phyloP scores from a whole-genome alignment of 2,329 filamentous ascomycete species.

The Colletotrichum cordylinicola region DNA sequence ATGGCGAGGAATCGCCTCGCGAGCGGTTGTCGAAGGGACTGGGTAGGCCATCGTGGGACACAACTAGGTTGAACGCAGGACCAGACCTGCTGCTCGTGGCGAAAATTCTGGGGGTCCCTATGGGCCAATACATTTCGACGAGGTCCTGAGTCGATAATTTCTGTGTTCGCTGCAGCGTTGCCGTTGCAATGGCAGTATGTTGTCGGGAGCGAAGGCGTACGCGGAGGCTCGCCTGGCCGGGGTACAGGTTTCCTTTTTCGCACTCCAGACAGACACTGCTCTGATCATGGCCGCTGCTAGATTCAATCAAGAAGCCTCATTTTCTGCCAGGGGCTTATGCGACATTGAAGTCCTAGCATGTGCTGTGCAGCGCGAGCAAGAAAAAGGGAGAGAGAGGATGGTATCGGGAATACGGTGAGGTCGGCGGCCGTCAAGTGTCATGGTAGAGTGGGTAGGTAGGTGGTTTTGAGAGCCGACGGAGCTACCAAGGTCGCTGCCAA shows the following conservation, averaged over 20 bases:
- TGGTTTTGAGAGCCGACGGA: background rate
- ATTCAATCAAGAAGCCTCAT: background rate
- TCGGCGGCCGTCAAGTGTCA: background rate
- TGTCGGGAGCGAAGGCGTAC: background rate
- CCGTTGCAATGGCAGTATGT: conserved; percentile 1
- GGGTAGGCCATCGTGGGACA: conserved; percentile 66
- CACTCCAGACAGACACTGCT: background rate
- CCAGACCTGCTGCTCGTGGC: conserved; percentile 73
- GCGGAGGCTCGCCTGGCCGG: background rate
- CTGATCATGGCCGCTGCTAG: conserved; percentile 17
- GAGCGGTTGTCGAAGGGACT: conserved; percentile 31
- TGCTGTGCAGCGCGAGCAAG: background rate
- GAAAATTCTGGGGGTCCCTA: conserved; percentile 84
- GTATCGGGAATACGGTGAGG: background rate
- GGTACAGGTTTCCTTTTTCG: conserved; percentile 5
- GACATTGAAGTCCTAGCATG: background rate
- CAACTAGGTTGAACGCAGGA: conserved; percentile 52
- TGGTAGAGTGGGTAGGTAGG: background rate
- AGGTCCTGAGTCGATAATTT: background rate
- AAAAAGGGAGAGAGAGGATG: background rate
- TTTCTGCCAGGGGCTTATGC: background rate
- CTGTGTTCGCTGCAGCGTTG: background rate
- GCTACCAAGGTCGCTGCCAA: background rate
- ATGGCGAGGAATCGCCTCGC: conserved; percentile 35
- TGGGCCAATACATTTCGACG: conserved; percentile 85